phyloP scores from a whole-genome alignment of 192 early-diverging fungal species.

The Coemansia reversa region DNA sequence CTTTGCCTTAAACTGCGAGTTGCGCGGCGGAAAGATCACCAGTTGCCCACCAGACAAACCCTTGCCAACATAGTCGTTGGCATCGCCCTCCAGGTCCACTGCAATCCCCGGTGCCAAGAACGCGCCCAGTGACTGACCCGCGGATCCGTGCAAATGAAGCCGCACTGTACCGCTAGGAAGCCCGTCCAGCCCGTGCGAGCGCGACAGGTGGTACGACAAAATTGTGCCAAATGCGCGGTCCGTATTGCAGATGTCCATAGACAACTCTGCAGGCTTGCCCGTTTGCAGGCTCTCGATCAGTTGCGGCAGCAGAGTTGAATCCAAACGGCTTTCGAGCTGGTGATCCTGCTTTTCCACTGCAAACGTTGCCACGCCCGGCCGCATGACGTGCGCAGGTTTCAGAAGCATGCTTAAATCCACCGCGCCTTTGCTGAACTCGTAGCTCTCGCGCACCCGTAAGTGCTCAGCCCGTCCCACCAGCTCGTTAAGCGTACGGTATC shows the following conservation, averaged over 20 bases:
- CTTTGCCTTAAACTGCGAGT: constrained; percentile 72
- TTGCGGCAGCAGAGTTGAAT: constrained; percentile 84
- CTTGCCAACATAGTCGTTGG: constrained; percentile 99
- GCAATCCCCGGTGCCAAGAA: constrained; percentile 89
- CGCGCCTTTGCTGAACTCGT: constrained; percentile 79
- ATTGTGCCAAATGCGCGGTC: constrained; percentile 94
- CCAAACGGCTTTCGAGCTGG: constrained; percentile 78
- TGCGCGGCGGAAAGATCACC: constrained; percentile 86
- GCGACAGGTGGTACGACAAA: constrained; percentile 87
- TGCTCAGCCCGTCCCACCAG: constrained; percentile 95
- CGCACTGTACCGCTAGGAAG: constrained; percentile 87
- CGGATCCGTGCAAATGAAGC: constrained; percentile 83
- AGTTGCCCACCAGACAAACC: constrained; percentile 93
- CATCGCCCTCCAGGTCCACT: constrained; percentile 93
- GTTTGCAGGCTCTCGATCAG: constrained; percentile 68
- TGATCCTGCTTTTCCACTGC: constrained; percentile 87
- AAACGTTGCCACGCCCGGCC: constrained; percentile 84
- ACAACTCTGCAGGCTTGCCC: constrained; percentile 59
- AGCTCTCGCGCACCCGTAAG: constrained; percentile 72
- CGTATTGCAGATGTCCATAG: constrained; percentile 80
- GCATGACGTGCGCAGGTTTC: constrained; percentile 80
- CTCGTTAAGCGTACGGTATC: constrained; percentile 89
- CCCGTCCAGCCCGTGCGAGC: constrained; percentile 71
- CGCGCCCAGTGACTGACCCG: constrained; percentile 94
- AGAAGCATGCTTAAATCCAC: constrained; percentile 86